Percentiles rank a stretch among this genome's conserved stretches.
phyloP scores from a whole-genome alignment of 306 rosid genomes.

The Prunus kanzakura region DNA sequence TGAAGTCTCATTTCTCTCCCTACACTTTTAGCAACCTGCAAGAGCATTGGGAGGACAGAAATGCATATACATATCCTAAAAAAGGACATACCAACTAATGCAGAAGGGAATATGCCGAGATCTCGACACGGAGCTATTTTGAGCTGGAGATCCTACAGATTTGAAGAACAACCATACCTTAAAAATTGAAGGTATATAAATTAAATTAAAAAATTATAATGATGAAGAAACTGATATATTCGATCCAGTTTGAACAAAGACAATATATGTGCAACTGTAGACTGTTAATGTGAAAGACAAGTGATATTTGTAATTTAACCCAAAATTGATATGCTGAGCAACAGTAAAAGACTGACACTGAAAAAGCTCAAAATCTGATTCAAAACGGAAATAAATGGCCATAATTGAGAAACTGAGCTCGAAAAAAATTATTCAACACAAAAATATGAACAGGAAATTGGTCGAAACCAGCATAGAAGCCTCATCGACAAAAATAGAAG shows the following conservation, averaged over 20 bases:
- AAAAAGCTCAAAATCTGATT: no score
- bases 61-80: not conserved
- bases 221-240: constrained; percentile 18
- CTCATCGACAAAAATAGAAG: no score
- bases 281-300: not conserved
- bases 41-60: not conserved
- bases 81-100: not conserved
- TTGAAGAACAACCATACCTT: not conserved
- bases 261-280: not conserved
- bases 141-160: constrained; percentile 25
- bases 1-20: not conserved
- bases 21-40: not conserved
- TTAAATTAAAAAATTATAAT: not conserved
- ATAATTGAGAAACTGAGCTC: no score
- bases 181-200: not conserved
- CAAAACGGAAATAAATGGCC: no score
- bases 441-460: no score
- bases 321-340: no score
- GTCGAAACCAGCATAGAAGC: no score
- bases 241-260: constrained; percentile 37
- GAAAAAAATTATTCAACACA: no score
- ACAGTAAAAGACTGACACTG: no score
- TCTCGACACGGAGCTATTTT: constrained; percentile 21
- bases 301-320: no score
- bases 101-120: constrained; percentile 24